Evolutionary conservation across 805 yeast species (phyloP).

Genomic region (Metschnikowia lochheadii): DNA sequence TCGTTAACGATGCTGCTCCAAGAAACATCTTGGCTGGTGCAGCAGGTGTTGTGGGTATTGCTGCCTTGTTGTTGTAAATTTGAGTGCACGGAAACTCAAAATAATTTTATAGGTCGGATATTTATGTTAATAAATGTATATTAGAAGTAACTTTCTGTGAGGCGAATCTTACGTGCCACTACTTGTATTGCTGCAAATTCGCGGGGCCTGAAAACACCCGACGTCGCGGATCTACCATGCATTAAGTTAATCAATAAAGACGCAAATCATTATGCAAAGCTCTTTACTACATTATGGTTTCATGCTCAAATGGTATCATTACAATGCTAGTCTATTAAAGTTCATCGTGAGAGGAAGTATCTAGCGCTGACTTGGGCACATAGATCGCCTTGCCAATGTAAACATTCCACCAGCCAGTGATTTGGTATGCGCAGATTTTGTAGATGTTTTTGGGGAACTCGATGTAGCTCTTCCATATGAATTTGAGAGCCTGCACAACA

Average conservation of each 20-base stretch:
- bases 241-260: too few species aligned
- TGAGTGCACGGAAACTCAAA: neutral
- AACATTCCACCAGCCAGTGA: constrained; percentile 63
- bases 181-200: neutral
- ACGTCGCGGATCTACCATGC: neutral
- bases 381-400: constrained; percentile 57
- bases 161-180: neutral
- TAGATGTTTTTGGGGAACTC: constrained; percentile 64
- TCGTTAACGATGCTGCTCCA: constrained; percentile 34
- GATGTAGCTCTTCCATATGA: constrained; percentile 61
- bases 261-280: neutral
- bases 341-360: constrained; percentile 12
- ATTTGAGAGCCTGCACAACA: constrained; percentile 57
- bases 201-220: neutral
- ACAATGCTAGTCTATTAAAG: constrained; percentile 9
- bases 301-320: neutral
- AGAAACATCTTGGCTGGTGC: constrained; percentile 28
- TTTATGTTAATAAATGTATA: constrained; percentile 1
- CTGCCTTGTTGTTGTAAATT: constrained; percentile 30
- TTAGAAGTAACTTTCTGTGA: neutral
- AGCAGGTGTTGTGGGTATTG: constrained; percentile 41
- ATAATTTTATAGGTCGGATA: constrained; percentile 7
- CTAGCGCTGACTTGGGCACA: constrained; percentile 13
- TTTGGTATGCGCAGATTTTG: constrained; percentile 44
- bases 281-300: neutral